These are phyloP conservation scores for Comarum palustre DNA, from an alignment of 306 rosid genomes.

Conservation along the genomic window DNA sequence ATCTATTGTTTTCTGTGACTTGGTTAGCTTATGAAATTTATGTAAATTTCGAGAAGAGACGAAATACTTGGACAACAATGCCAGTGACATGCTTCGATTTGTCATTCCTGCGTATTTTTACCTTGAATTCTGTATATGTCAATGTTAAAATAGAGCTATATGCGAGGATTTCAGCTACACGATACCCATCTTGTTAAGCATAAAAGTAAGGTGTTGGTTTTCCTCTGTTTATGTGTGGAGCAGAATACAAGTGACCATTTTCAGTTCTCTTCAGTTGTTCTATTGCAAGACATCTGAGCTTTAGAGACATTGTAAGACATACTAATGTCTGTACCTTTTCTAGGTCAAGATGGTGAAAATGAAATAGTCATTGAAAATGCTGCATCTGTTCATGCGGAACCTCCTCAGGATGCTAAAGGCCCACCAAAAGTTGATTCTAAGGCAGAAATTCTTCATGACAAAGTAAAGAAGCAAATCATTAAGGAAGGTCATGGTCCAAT, in stretches of 20 bases:
- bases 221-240: background rate
- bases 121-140: background rate
- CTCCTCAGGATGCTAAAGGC: conserved; percentile 37
- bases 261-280: background rate
- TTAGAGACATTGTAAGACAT: background rate
- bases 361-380: conserved; percentile 59
- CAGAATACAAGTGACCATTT: background rate
- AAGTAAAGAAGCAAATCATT: conserved; percentile 73
- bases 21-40: background rate
- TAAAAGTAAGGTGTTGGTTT: background rate
- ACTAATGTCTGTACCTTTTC: conserved; percentile 1
- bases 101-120: background rate
- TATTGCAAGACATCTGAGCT: background rate
- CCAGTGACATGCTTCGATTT: background rate
- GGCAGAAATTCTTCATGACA: conserved; percentile 70
- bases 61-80: background rate
- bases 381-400: conserved; percentile 61
- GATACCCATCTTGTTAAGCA: background rate
- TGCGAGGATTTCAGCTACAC: background rate
- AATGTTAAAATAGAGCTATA: background rate
- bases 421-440: conserved; percentile 83
- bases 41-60: background rate
- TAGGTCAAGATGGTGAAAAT: conserved; percentile 55
- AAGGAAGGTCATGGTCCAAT: conserved; percentile 83
- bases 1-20: background rate